Evolutionary conservation across 129 eudicot species (phyloP).

Genomic region (Centrapalus pauciflorus): DNA sequence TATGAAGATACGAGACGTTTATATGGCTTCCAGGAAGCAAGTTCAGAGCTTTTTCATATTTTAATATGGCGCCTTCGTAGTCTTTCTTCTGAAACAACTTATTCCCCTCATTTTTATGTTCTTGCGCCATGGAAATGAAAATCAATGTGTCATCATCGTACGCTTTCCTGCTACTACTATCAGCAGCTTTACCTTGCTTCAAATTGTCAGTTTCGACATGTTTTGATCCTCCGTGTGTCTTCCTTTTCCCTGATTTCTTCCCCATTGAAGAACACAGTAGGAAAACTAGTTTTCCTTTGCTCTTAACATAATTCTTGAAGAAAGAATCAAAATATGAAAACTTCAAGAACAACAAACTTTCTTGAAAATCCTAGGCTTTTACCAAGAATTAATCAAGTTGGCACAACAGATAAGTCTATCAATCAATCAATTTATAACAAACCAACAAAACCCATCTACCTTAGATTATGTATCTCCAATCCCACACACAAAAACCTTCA

Average conservation of each 20-base stretch:
- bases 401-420: too few species aligned
- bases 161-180: constrained; percentile 26
- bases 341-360: constrained; percentile 2
- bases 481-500: neutral
- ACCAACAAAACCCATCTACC: neutral
- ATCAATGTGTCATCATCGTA: constrained; percentile 61
- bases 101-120: constrained; percentile 81
- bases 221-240: constrained; percentile 30
- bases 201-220: too few species aligned
- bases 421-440: neutral
- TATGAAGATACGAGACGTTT: constrained; percentile 56
- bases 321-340: constrained; percentile 1
- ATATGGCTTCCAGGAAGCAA: constrained; percentile 74
- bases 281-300: constrained; percentile 3
- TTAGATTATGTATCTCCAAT: neutral
- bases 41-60: constrained; percentile 70
- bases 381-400: constrained; percentile 11
- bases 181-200: too few species aligned
- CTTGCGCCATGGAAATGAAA: constrained; percentile 69
- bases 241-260: constrained; percentile 51
- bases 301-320: constrained; percentile 6
- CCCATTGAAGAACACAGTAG: constrained; percentile 41
- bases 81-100: constrained; percentile 68
- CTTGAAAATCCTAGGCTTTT: neutral
- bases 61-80: constrained; percentile 72